Conservation (phyloP, 495 filamentous ascomycete genomes). For the Trichoderma virens region DNA sequence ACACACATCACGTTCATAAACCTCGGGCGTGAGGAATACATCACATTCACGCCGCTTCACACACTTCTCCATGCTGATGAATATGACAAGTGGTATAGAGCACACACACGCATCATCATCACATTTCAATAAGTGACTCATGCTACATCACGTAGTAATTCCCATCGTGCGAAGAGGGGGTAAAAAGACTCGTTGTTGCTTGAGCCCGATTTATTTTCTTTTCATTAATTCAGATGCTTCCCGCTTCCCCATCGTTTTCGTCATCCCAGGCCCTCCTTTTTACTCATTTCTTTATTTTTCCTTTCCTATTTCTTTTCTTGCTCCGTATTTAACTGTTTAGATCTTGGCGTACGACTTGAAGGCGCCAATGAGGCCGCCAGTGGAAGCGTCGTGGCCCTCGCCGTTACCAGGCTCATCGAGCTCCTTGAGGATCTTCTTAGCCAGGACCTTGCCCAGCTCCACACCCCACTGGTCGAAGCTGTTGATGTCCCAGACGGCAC, state of each 20-base stretch:
- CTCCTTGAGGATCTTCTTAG: constrained; percentile 79
- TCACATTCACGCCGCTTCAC: too few relatives aligned
- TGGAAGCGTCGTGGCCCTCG: constrained; percentile 72
- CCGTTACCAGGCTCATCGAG: constrained; percentile 66
- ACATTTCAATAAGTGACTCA: too few relatives aligned
- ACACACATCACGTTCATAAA: too few relatives aligned
- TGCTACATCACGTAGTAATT: too few relatives aligned
- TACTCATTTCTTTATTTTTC: not conserved
- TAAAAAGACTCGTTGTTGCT: not conserved
- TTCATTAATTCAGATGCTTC: not conserved
- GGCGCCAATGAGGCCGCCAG: constrained; percentile 76
- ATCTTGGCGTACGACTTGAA: constrained; percentile 56
- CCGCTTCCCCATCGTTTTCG: too few relatives aligned
- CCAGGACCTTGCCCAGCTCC: constrained; percentile 91
- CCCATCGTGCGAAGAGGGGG: too few relatives aligned
- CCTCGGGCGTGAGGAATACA: too few relatives aligned
- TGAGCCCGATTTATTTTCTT: not conserved
- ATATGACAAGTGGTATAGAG: too few relatives aligned
- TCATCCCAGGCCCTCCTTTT: not conserved
- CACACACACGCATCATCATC: too few relatives aligned
- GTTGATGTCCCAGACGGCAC: constrained; percentile 98
- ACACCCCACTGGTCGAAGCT: constrained; percentile 99
- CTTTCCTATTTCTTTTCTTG: not conserved
- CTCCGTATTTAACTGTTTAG: constrained; percentile 20
- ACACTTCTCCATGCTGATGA: too few relatives aligned